A percentile compares a stretch with the other conserved stretches of the same genome.
These are phyloP conservation scores for Gnetum montanum DNA, from an alignment of 75 land plant species.

Conservation along the genomic window DNA sequence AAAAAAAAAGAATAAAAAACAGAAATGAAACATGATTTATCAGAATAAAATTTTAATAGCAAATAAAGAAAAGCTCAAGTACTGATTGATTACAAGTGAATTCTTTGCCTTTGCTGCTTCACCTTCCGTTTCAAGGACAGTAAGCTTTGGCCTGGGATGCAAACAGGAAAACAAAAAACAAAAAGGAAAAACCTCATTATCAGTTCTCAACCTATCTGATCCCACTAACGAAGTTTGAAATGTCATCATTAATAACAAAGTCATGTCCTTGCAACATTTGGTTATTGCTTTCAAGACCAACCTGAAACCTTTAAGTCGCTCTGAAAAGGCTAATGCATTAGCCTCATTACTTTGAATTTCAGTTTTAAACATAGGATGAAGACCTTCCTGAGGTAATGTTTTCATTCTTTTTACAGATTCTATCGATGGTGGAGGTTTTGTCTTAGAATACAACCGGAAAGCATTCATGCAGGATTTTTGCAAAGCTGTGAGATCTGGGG, in stretches of 20 bases:
- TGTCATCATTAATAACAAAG: background rate
- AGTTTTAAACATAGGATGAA: constrained; percentile 76
- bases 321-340: constrained; percentile 73
- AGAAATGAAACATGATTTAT: no score
- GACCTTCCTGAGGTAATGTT: constrained; percentile 64
- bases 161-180: no score
- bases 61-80: no score
- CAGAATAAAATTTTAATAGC: no score
- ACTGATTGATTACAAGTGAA: constrained; percentile 41
- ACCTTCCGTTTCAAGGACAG: constrained; percentile 88
- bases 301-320: constrained; percentile 79
- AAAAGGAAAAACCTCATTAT: background rate
- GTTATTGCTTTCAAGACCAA: background rate
- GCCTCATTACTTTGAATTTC: constrained; percentile 49
- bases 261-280: background rate
- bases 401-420: constrained; percentile 80
- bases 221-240: no score
- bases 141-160: constrained; percentile 77
- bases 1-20: no score
- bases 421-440: constrained; percentile 69
- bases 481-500: constrained; percentile 49
- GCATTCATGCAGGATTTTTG: constrained; percentile 67
- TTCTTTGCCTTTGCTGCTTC: constrained; percentile 76
- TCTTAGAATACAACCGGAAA: constrained; percentile 62
- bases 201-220: no score